Conservation (phyloP, 2,329 filamentous ascomycete species). For the Penicillium sp. region DNA sequence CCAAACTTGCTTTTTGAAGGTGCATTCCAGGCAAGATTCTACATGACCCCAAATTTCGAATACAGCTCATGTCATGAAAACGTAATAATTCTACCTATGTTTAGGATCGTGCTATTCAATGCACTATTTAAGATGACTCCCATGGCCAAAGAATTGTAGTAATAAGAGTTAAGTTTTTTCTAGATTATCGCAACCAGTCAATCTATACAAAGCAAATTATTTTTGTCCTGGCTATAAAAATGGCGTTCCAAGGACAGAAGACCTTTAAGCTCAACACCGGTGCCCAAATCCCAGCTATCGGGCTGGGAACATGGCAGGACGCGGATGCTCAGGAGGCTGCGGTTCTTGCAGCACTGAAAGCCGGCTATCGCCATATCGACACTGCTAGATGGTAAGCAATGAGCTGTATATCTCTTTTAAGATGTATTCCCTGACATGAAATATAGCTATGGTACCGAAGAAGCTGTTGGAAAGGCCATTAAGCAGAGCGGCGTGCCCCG, state of each 20-base stretch:
- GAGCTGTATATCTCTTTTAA: neutral
- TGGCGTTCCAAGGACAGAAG: conserved; percentile 8
- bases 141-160: neutral
- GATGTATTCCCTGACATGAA: neutral
- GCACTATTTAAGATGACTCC: neutral
- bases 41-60: neutral
- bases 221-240: neutral
- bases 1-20: neutral
- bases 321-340: conserved; percentile 51
- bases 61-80: neutral
- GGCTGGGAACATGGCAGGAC: conserved; percentile 57
- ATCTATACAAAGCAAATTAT: neutral
- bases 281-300: conserved; percentile 48
- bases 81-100: neutral
- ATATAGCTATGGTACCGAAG: conserved; percentile 62
- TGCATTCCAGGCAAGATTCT: neutral
- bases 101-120: neutral
- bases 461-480: conserved; percentile 65
- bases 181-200: neutral
- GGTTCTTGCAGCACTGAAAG: conserved; percentile 49
- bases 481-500: conserved; percentile 65
- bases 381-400: conserved; percentile 47
- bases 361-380: conserved; percentile 57
- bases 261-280: conserved; percentile 49
- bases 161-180: neutral